Evolutionary conservation across 2,329 filamentous ascomycete species (phyloP).

Genomic region (Salinomyces thailandicus): DNA sequence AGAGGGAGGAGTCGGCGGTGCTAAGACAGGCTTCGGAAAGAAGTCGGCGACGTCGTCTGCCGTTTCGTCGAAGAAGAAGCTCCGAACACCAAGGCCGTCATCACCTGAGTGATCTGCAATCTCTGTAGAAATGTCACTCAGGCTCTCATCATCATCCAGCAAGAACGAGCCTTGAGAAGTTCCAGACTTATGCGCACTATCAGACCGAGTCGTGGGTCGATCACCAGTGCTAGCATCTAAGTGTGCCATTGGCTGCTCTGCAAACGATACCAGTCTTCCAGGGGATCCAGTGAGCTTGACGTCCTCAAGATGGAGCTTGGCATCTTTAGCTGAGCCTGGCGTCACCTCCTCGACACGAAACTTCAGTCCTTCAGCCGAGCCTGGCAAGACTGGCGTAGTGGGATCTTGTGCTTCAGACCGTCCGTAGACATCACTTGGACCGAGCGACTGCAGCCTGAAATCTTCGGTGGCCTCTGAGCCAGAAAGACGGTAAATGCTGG

Average conservation of each 20-base stretch:
- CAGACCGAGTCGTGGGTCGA: constrained; percentile 4
- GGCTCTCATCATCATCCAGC: constrained; percentile 43
- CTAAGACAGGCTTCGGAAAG: constrained; percentile 20
- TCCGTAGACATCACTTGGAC: constrained; percentile 2
- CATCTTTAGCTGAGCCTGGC: background rate
- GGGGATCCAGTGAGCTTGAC: background rate
- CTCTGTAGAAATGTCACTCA: constrained; percentile 47
- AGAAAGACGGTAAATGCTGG: constrained; percentile 25
- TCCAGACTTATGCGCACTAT: constrained; percentile 4
- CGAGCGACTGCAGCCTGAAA: constrained; percentile 1
- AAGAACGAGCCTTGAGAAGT: constrained; percentile 37
- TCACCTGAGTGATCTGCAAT: constrained; percentile 37
- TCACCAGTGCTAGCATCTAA: background rate
- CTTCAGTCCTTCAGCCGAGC: background rate
- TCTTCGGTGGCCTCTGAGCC: constrained; percentile 8
- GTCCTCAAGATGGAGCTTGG: background rate
- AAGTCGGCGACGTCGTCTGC: constrained; percentile 28
- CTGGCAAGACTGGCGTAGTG: constrained; percentile 3
- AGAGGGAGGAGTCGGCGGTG: constrained; percentile 34
- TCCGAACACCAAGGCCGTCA: constrained; percentile 33
- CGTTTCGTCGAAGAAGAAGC: constrained; percentile 41
- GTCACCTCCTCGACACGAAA: no score
- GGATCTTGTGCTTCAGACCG: constrained; percentile 4
- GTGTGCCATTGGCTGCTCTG: background rate
- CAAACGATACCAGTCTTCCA: background rate